Conservation (phyloP, 2,329 filamentous ascomycete genomes). For the Alternaria arbusti region DNA sequence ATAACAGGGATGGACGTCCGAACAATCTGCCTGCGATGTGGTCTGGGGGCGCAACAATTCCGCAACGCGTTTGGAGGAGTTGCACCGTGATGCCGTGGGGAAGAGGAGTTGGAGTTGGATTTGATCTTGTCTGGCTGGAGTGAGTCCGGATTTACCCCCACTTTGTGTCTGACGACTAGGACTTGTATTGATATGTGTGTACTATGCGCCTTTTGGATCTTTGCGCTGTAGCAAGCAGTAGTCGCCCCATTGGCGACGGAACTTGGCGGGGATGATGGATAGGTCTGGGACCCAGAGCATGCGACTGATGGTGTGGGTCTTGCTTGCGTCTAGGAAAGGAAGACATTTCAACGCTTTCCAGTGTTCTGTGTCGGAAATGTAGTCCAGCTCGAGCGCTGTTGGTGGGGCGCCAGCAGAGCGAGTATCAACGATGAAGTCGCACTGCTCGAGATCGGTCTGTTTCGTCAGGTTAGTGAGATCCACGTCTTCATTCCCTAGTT, state of each 20-base stretch:
- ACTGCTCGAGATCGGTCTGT: conserved; percentile 72
- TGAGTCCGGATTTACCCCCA: not conserved
- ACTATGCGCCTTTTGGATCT: not conserved
- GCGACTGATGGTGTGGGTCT: conserved; percentile 75
- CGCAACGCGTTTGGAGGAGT: not conserved
- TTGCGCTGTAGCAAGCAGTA: conserved; percentile 79
- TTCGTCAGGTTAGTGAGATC: conserved; percentile 16
- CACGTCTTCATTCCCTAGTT: too few species aligned
- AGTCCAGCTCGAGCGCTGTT: conserved; percentile 79
- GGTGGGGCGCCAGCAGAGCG: conserved; percentile 68
- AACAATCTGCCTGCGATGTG: not conserved
- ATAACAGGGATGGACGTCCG: not conserved
- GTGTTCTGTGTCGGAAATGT: conserved; percentile 71
- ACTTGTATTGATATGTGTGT: not conserved
- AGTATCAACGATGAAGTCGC: conserved; percentile 87
- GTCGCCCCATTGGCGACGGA: conserved; percentile 79
- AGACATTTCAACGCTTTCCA: conserved; percentile 82
- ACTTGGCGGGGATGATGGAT: conserved; percentile 70
- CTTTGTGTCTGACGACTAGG: not conserved
- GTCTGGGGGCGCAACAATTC: not conserved
- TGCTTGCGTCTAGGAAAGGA: conserved; percentile 79
- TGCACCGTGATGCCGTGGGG: not conserved
- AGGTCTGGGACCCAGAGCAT: conserved; percentile 82
- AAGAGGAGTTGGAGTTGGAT: not conserved
- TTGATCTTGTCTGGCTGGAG: not conserved